A percentile compares a stretch with the other conserved stretches of the same genome.
phyloP scores from a whole-genome alignment of 805 yeast species.

The Zygosaccharomyces gambellarensis region DNA sequence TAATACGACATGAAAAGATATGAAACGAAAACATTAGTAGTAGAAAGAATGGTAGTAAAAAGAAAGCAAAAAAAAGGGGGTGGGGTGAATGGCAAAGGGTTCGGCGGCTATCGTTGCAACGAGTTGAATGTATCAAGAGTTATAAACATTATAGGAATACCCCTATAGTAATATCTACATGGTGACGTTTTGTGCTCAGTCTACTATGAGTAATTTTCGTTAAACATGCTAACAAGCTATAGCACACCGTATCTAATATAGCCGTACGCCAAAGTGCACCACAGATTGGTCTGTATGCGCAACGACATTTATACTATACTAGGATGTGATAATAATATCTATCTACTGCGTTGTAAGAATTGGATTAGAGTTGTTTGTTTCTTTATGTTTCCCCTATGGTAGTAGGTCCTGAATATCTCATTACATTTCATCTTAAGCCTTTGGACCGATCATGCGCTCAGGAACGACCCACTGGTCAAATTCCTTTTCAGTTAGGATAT shows the following conservation, averaged over 20 bases:
- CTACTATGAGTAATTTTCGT: no score
- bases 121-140: background rate
- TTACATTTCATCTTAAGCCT: constrained; percentile 25
- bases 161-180: no score
- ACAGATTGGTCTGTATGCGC: background rate
- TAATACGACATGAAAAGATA: background rate
- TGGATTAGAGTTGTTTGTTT: background rate
- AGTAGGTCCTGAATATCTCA: background rate
- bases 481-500: constrained; percentile 75
- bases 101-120: background rate
- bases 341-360: background rate
- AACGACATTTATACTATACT: background rate
- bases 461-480: constrained; percentile 97
- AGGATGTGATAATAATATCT: background rate
- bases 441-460: constrained; percentile 97
- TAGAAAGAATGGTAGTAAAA: background rate
- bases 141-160: no score
- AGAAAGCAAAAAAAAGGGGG: background rate
- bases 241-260: no score
- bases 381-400: background rate
- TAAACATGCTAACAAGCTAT: no score
- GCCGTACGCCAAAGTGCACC: background rate
- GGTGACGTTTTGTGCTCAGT: no score
- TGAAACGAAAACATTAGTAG: background rate
- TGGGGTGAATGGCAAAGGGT: background rate